Conservation (phyloP, 2,329 filamentous ascomycete genomes). For the Waltergamsia citrina region DNA sequence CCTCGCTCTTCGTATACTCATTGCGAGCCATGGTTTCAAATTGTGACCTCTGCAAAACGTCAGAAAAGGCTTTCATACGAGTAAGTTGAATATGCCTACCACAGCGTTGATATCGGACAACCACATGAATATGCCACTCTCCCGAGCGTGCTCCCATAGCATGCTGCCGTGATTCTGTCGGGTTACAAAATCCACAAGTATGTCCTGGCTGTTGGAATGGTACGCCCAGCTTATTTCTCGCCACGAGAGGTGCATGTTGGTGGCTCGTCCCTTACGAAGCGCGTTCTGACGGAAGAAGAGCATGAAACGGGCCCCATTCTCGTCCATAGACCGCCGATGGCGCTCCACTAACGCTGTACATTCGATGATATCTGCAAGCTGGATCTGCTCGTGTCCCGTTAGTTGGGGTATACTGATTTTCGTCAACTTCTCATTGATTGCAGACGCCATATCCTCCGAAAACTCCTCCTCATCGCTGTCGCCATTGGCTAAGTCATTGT, state of each 20-base stretch:
- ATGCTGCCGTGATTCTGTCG: conserved; percentile 71
- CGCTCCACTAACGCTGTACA: conserved; percentile 78
- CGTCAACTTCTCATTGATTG: conserved; percentile 69
- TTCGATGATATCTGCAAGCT: conserved; percentile 74
- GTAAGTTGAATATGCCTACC: conserved; percentile 31
- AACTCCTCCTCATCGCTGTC: conserved; percentile 54
- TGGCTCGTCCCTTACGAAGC: conserved; percentile 55
- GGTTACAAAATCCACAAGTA: conserved; percentile 74
- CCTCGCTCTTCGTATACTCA: conserved; percentile 81
- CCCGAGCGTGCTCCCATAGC: conserved; percentile 75
- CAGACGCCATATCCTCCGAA: conserved; percentile 58
- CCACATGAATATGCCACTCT: conserved; percentile 94
- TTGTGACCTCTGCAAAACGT: conserved; percentile 43
- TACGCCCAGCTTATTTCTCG: conserved; percentile 81
- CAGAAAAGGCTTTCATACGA: too few relatives aligned
- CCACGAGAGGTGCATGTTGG: conserved; percentile 60
- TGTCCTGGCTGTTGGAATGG: conserved; percentile 80
- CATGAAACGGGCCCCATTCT: conserved; percentile 80
- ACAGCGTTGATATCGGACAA: conserved; percentile 67
- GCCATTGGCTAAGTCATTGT: conserved; percentile 17
- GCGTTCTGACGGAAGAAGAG: conserved; percentile 79
- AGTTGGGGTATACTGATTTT: conserved; percentile 68
- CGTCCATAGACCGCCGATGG: conserved; percentile 81
- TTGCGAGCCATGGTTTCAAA: conserved; percentile 89
- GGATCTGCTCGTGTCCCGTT: conserved; percentile 78